Evolutionary conservation across 2,329 filamentous ascomycete species (phyloP).

Genomic region (Clonostachys chloroleuca): DNA sequence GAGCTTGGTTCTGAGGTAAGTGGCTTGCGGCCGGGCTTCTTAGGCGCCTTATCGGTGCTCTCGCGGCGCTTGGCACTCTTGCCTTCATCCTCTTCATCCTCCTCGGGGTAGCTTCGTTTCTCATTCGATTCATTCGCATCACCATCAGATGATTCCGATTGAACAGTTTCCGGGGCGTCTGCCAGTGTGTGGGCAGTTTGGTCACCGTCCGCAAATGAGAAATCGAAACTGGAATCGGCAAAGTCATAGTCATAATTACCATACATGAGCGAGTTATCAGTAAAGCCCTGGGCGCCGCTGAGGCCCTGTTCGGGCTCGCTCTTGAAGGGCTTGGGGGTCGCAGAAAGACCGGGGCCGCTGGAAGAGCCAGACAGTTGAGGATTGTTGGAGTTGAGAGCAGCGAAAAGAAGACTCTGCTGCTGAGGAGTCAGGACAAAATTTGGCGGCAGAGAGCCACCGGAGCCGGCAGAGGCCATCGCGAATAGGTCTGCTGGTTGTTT

Average conservation of each 20-base stretch:
- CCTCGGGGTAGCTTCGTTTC: slow-evolving; percentile 70
- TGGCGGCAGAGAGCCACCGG: slow-evolving; percentile 33
- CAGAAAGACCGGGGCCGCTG: slow-evolving; percentile 29
- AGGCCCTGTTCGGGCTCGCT: slow-evolving; percentile 37
- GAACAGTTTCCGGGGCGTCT: slow-evolving; percentile 57
- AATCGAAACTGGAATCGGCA: slow-evolving; percentile 74
- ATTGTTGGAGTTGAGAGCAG: slow-evolving; percentile 70
- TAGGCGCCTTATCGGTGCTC: slow-evolving; percentile 77
- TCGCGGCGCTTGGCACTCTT: slow-evolving; percentile 68
- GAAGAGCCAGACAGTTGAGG: slow-evolving; percentile 23
- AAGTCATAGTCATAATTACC: slow-evolving; percentile 71
- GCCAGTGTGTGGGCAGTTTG: slow-evolving; percentile 67
- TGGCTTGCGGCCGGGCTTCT: slow-evolving; percentile 96
- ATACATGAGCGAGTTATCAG: slow-evolving; percentile 80
- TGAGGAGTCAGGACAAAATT: slow-evolving; percentile 69
- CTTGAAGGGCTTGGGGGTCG: slow-evolving; percentile 45
- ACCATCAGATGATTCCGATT: slow-evolving; percentile 54
- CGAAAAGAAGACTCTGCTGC: slow-evolving; percentile 72
- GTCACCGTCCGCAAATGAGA: slow-evolving; percentile 42
- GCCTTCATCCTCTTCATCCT: slow-evolving; percentile 60
- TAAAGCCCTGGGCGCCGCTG: slow-evolving; percentile 35
- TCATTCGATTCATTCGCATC: slow-evolving; percentile 40
- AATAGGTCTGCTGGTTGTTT: not conserved
- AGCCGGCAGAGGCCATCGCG: slow-evolving; percentile 46
- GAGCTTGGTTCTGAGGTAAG: slow-evolving; percentile 93